A percentile compares a stretch with the other conserved stretches of the same genome.
Conservation (phyloP, 164 flowering plant species). For the Berberis thunbergii region DNA sequence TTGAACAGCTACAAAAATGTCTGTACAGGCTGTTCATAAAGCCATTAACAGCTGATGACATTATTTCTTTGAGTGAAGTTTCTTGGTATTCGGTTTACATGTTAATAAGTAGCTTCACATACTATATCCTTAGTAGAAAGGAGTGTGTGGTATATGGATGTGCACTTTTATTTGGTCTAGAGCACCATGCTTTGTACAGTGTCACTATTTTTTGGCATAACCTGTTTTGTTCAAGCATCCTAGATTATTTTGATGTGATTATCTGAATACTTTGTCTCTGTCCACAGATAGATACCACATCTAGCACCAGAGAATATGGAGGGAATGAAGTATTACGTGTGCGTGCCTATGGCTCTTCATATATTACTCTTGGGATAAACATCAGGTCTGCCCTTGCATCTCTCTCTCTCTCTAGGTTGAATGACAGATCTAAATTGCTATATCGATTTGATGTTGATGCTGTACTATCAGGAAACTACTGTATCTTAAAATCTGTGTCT, state of each 20-base stretch:
- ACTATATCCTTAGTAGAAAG: no score
- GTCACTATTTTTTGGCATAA: background rate
- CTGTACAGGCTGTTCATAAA: no score
- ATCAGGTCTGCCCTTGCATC: slow-evolving; percentile 44
- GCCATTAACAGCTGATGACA: no score
- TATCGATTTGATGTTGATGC: background rate
- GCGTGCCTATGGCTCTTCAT: slow-evolving; percentile 85
- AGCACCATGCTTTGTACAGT: background rate
- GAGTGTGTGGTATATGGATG: no score
- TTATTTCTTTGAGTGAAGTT: no score
- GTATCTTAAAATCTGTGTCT: no score
- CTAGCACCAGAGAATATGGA: slow-evolving; percentile 27
- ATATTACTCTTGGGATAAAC: slow-evolving; percentile 75
- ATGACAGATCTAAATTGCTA: no score
- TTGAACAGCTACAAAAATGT: no score
- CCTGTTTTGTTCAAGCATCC: slow-evolving; percentile 4
- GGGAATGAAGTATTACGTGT: slow-evolving; percentile 69
- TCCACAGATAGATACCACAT: slow-evolving; percentile 42
- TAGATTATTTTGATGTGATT: background rate
- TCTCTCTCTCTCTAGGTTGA: no score
- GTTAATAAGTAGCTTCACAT: no score
- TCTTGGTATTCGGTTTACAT: no score
- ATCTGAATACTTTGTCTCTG: background rate
- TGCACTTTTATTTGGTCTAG: background rate
- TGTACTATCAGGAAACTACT: background rate